Evolutionary conservation across 768 basidiomycete genomes (phyloP), one percentile per base, ranked within the genome.

Genomic region (Podaxis sp.): DNA sequence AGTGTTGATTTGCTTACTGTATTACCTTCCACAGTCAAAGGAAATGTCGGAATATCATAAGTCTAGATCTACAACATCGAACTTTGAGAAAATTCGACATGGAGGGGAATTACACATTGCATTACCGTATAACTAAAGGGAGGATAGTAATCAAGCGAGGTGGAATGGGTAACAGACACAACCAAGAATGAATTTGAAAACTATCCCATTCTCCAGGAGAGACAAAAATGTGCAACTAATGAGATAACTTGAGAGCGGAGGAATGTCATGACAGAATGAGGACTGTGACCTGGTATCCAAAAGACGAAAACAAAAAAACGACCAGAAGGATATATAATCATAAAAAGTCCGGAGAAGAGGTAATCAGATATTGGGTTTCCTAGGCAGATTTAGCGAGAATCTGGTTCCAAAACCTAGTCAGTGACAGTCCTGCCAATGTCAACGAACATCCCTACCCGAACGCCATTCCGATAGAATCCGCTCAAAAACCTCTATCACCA

Each of bases 401-500:
- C 60, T 61, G 25, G 25, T 15, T 33, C 25, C 40, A 47, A 43
- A 5, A 15, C 36, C 33, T 59, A 49, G 63, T 49, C 59, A 60
- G 13, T 33, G 29, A 37, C 37, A 46, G 19, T 33, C 13, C 38
- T 24, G 27, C 19, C 36, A 25, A 41, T 29, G 36, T 22, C 47
- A 57, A 55, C 25, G 47, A 38, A 51, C 33, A 40, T 46, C 53
- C 52, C 65, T 65, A 64, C 74, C 71, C 29, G 65, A 63, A 65
- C 74, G 74, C 86, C 86, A 88, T 63, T 78, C 84, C 57, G 84
- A 81, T 63, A 84, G 76, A 43, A 90, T 75, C 63, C 82, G 80
- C 73, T 95, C 93, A 49, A 95, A 75, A 37, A 91, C 90, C 66
- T 95, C 93, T 27, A 95, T 85, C 57, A 95, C 91, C 36, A 94